Evolutionary conservation across 345 rosid genomes (phyloP).

Genomic region (Sisymbrium irio): DNA sequence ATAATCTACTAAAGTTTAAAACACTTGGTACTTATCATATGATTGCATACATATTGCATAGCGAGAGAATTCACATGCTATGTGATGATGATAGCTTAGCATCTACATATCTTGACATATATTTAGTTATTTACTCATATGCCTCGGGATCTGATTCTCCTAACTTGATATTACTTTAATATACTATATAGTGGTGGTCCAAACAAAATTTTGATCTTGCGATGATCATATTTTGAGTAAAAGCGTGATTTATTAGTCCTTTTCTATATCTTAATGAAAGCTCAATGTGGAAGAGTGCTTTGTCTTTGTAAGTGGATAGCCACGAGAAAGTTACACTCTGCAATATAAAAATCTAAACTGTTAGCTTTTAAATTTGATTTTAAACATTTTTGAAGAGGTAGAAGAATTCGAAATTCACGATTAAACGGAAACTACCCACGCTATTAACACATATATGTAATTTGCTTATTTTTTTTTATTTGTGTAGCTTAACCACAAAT

Average conservation of each 20-base stretch:
- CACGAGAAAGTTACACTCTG: constrained; percentile 31
- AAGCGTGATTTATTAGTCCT: background rate
- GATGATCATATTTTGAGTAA: constrained; percentile 13
- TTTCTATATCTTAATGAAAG: background rate
- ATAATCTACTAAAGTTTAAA: background rate
- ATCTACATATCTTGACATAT: constrained; percentile 14
- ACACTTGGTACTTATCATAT: background rate
- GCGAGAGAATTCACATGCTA: constrained; percentile 9
- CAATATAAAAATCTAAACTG: background rate
- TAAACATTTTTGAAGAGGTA: background rate
- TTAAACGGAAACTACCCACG: too few relatives aligned
- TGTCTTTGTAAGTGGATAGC: constrained; percentile 26
- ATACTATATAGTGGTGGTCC: constrained; percentile 27
- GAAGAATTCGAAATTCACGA: too few relatives aligned
- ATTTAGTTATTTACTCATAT: background rate
- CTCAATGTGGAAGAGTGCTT: constrained; percentile 24
- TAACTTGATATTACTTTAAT: background rate
- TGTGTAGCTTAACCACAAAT: background rate
- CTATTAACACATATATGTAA: background rate
- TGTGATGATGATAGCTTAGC: constrained; percentile 33
- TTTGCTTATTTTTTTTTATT: background rate
- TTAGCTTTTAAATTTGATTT: background rate
- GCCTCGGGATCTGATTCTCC: constrained; percentile 23
- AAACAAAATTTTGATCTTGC: constrained; percentile 29
- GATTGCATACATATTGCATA: constrained; percentile 26